Conservation (phyloP, 164 flowering plant genomes). For the Umbilicus rupestris region DNA sequence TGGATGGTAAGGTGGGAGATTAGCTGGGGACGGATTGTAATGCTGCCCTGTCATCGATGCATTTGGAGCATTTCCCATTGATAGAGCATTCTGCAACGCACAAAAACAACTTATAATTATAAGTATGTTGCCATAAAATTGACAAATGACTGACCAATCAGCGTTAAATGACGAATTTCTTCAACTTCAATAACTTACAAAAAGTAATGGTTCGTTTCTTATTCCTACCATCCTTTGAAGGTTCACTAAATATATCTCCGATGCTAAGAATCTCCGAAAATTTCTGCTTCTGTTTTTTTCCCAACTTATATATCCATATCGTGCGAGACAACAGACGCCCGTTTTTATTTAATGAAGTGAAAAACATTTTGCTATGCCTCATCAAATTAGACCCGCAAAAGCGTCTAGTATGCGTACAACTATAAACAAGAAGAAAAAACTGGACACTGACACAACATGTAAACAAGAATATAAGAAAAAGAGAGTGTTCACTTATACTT, state of each 20-base stretch:
- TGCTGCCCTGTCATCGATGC: constrained; percentile 22
- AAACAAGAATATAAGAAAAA: background rate
- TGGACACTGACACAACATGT: background rate
- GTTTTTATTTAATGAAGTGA: background rate
- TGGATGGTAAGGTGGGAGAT: constrained; percentile 25
- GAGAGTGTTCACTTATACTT: background rate
- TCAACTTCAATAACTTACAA: too few relatives aligned
- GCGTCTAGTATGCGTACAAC: background rate
- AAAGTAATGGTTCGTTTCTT: too few relatives aligned
- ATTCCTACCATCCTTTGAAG: too few relatives aligned
- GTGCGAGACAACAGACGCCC: background rate
- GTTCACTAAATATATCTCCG: too few relatives aligned
- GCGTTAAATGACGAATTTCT: too few relatives aligned
- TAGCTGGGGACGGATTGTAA: constrained; percentile 20
- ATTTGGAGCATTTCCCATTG: constrained; percentile 30
- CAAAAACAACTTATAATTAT: background rate
- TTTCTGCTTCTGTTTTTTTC: too few relatives aligned
- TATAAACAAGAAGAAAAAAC: background rate
- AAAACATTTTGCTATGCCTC: background rate
- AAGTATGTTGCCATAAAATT: background rate
- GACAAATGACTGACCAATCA: background rate
- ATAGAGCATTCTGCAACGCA: constrained; percentile 36
- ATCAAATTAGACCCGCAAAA: background rate
- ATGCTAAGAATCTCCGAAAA: too few relatives aligned
- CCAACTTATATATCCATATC: background rate